Evolutionary conservation across 306 rosid genomes (phyloP), one percentile per base, ranked within the genome.

Genomic region (Prinsepia uniflora): DNA sequence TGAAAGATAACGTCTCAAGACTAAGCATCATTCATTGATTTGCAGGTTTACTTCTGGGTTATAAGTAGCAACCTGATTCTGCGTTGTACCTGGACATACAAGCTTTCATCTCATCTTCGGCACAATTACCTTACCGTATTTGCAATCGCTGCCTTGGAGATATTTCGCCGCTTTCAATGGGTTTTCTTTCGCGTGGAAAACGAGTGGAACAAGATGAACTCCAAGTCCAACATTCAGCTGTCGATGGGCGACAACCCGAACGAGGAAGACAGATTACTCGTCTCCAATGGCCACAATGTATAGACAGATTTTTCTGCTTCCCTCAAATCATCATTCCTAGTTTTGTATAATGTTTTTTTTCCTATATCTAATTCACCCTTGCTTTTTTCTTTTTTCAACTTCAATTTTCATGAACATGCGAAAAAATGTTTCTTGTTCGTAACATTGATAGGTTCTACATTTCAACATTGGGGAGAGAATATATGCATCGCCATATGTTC

Each of bases 21-120:
- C 0, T 18, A 36, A 9, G 17, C 57, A 1, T 52, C 57, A 10
- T 50, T n/a, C n/a, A 1, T 18, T 68, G 48, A n/a, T 52, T 75
- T 79, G 79, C 96, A 95, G 99, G 96, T 95, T 58, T 91, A 86
- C 75, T 39, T 89, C 73, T 95, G 99, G 99, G 99, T 91, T 80
- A 79, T 95, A 53, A 88, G 87, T 70, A 95, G 97, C 84, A 95
- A 95, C 82, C 88, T 95, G 79, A 66, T 95, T 71, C 67, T 95
- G 78, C 97, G 99, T 43, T 95, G 99, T 83, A 85, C 99, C 0
- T 95, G 99, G 99, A 95, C 99, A n/a, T 95, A 95, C 81, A 95
- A 95, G 91, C 85, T 95, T 30, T 95, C 99, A 64, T 88, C 99
- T 42, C 99, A 95, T 91, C 96, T 95, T 62, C 99, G 99, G 43